Conservation (phyloP, 768 basidiomycete species). For the Postia placenta region DNA sequence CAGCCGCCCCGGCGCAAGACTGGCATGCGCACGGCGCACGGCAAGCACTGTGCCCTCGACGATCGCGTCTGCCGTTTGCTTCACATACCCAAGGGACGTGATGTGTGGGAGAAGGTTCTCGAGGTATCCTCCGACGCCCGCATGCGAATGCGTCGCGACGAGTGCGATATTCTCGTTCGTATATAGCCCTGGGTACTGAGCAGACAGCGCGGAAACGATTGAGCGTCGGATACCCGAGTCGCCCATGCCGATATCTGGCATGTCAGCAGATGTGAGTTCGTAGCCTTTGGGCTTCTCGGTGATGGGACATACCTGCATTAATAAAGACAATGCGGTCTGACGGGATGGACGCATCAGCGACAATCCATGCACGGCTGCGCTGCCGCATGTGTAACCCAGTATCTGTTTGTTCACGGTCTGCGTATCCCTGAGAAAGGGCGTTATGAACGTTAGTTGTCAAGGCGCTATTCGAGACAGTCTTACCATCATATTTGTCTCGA, state of each 20-base stretch:
- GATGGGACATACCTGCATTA: conserved; percentile 52
- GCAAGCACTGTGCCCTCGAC: conserved; percentile 63
- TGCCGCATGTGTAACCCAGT: conserved; percentile 77
- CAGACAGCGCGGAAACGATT: conserved; percentile 52
- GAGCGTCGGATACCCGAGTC: conserved; percentile 70
- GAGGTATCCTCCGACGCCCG: conserved; percentile 74
- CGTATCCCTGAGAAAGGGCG: conserved; percentile 71
- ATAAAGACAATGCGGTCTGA: conserved; percentile 65
- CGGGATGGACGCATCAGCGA: conserved; percentile 53
- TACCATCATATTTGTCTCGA: conserved; percentile 84
- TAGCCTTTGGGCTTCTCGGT: no score
- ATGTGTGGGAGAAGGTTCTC: conserved; percentile 76
- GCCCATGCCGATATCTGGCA: conserved; percentile 73
- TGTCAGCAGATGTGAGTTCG: background rate
- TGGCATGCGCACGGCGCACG: conserved; percentile 60
- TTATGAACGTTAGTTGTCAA: background rate
- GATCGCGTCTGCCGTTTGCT: conserved; percentile 67
- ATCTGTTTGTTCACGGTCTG: conserved; percentile 55
- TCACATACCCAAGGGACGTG: conserved; percentile 68
- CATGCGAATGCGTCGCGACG: conserved; percentile 69
- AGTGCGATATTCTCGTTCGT: conserved; percentile 68
- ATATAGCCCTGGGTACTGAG: conserved; percentile 58
- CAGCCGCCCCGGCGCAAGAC: conserved; percentile 52
- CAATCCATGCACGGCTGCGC: conserved; percentile 69
- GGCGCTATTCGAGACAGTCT: conserved; percentile 5